Percentiles rank a stretch among this genome's conserved stretches.
phyloP scores from a whole-genome alignment of 148 eudicot species.

The Rhododendron simsii region DNA sequence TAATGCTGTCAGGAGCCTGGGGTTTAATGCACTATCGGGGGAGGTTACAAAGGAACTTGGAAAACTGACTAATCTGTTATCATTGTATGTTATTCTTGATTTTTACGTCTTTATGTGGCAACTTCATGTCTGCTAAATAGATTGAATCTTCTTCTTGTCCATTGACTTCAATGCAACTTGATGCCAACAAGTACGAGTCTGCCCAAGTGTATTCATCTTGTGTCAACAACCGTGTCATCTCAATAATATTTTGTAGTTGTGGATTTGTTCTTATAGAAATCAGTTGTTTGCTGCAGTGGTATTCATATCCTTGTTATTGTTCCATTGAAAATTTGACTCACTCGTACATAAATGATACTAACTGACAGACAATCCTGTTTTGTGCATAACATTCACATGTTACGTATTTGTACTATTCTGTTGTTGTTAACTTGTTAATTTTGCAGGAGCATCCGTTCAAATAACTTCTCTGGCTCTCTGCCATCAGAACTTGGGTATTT shows the following conservation, averaged over 20 bases:
- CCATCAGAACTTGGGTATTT: conserved; percentile 75
- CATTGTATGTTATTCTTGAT: not conserved
- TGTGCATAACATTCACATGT: not conserved
- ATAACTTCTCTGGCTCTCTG: conserved; percentile 69
- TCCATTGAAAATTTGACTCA: not conserved
- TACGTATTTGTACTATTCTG: not conserved
- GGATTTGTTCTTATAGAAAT: not conserved
- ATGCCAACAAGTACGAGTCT: not conserved
- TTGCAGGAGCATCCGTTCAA: conserved; percentile 47
- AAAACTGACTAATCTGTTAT: not conserved
- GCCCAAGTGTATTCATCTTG: not conserved
- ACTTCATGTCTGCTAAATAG: not conserved
- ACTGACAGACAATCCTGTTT: not conserved
- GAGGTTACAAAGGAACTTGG: not conserved
- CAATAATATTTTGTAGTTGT: not conserved
- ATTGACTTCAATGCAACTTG: not conserved
- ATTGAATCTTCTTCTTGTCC: too few species aligned
- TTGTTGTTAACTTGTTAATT: conserved; percentile 1
- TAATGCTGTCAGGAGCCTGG: not conserved
- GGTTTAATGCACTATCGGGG: not conserved
- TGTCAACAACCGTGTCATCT: not conserved
- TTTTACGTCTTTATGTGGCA: not conserved
- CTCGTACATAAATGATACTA: not conserved
- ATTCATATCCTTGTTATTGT: not conserved
- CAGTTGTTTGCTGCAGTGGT: not conserved